Conservation (phyloP, 345 rosid species). For the Ceriops tagal region DNA sequence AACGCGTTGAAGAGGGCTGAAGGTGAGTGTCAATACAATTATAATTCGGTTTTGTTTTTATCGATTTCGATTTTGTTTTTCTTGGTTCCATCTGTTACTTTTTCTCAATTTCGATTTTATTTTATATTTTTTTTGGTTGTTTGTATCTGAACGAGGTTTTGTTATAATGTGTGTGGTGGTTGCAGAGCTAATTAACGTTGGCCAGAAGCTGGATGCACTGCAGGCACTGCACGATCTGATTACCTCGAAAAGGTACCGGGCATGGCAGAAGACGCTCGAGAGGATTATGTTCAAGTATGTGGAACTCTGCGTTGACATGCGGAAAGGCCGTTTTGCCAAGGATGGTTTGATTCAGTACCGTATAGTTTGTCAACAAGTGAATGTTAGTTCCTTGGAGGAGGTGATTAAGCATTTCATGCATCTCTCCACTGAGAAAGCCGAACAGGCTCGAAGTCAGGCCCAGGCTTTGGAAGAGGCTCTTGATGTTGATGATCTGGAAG, state of each 20-base stretch:
- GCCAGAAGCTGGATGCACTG: constrained; percentile 96
- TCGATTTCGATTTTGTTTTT: background rate
- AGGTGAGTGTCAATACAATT: background rate
- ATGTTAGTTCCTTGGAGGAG: constrained; percentile 93
- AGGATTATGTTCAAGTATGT: constrained; percentile 93
- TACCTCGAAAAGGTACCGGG: constrained; percentile 85
- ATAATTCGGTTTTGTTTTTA: background rate
- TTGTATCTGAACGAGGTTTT: background rate
- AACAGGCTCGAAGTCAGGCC: constrained; percentile 90
- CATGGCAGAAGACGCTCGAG: constrained; percentile 93
- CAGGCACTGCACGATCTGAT: constrained; percentile 89
- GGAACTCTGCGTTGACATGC: constrained; percentile 93
- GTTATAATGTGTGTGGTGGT: background rate
- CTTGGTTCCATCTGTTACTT: background rate
- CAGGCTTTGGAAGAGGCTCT: constrained; percentile 97
- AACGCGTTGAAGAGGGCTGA: constrained; percentile 15
- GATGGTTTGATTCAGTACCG: constrained; percentile 96
- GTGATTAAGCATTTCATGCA: constrained; percentile 96
- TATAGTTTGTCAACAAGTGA: constrained; percentile 93
- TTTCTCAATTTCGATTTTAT: background rate
- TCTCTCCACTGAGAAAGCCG: constrained; percentile 94
- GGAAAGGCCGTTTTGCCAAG: constrained; percentile 88
- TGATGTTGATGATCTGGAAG: constrained; percentile 98
- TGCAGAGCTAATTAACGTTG: constrained; percentile 91
- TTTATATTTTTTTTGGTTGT: background rate